Base-by-base conservation (phyloP, 1,139 yeast species). In the Scheffersomyces titani region DNA sequence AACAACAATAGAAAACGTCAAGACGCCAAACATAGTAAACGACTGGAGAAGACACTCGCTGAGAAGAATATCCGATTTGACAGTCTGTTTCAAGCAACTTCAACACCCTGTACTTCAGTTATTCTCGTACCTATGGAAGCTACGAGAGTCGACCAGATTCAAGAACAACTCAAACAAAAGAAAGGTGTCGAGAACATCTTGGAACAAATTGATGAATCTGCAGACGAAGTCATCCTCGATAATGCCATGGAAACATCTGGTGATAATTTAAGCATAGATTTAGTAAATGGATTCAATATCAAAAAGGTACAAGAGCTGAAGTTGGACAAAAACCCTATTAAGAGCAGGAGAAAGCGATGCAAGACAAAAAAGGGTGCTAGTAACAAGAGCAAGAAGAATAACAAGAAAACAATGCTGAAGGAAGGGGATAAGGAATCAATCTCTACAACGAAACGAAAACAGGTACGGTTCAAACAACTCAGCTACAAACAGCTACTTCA, bases 1-100 rank as follows among this genome's bases (percentile, higher is more conserved):
- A 65, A 56, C 9, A 65, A 61, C 49, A 62, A 72, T 44, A 67
- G 62, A 51, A 56, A 63, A 66, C 4, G 62, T 64, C 16, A 59
- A 60, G 6, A 67, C 65, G 30, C 7, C 46, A 50, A 40, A n/a
- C 18, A 18, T n/a, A 47, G 51, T 44, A 48, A 48, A 24, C 6
- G 45, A 40, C 40, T 13, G 18, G 16, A 19, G 19, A 36, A 36
- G 40, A 46, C 3, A 5, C n/a, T 36, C 24, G 18, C 24, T 3
- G 20, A 45, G 47, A 45, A 22, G 13, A 19, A 19, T 22, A 16
- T 49, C 3, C 36, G n/a, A 49, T 30, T 30, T 24, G 44, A 18
- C 16, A 24, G 19, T 5, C 51, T 30, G 2, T 63, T 63, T 49
- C 59, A 58, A 24, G 66, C 66, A 5, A 63, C 66, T 18, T 63